phyloP scores from a whole-genome alignment of 169 alveolate species.

The Neospora caninum region DNA sequence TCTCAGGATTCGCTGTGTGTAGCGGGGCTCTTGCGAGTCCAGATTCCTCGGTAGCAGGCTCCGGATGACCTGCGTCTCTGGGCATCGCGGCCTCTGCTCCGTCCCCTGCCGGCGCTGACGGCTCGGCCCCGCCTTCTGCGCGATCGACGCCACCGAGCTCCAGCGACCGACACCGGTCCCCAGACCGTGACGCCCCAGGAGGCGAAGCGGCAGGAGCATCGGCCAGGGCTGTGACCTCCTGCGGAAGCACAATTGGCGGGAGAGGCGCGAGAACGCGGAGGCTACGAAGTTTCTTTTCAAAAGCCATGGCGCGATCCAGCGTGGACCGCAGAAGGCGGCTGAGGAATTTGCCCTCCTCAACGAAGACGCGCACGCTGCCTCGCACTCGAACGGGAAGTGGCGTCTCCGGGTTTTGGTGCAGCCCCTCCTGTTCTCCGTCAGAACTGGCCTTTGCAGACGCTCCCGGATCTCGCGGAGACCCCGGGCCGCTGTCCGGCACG shows the following conservation, averaged over 20 bases:
- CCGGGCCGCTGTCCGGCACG: neutral
- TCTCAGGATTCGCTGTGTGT: too few species aligned
- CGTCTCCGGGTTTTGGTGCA: neutral
- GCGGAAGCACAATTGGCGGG: slow-evolving; percentile 45
- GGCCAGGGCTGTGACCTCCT: neutral
- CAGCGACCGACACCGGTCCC: too few species aligned
- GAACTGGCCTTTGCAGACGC: neutral
- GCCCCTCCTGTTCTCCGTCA: neutral
- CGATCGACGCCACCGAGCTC: neutral
- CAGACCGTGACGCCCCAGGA: neutral
- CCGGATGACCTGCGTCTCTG: neutral
- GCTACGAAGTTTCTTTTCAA: slow-evolving; percentile 41
- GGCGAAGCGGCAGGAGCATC: neutral
- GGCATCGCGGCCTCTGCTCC: neutral
- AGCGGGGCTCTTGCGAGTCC: too few species aligned
- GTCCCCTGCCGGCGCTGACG: neutral
- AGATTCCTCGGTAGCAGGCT: too few species aligned
- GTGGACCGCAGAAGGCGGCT: slow-evolving; percentile 22
- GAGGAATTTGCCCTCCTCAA: neutral
- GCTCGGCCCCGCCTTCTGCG: neutral
- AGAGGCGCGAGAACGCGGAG: slow-evolving; percentile 49
- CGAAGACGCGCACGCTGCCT: slow-evolving; percentile 17
- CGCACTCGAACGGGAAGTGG: slow-evolving; percentile 27
- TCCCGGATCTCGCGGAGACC: neutral
- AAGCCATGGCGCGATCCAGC: slow-evolving; percentile 38